Base-by-base conservation (phyloP, 2,329 filamentous ascomycete genomes). In the Pyrenophora graminea region DNA sequence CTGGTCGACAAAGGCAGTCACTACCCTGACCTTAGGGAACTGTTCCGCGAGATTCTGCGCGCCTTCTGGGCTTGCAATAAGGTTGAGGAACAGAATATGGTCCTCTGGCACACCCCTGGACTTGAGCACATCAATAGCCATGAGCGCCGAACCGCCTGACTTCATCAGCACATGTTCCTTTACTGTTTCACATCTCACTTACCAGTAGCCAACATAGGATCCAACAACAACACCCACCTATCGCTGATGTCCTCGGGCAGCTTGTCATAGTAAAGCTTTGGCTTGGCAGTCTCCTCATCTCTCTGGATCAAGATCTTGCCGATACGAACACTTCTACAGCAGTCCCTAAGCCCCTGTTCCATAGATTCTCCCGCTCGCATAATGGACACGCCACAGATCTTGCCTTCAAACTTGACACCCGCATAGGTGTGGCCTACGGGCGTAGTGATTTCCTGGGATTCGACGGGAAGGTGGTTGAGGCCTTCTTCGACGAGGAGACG, bases 141-240 rank as follows among this genome's bases (percentile, higher is more conserved):
- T 96, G 50, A 91, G 94, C 45, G 94, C 94, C 51, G 92, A 97
- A 39, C 94, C 94, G 62, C 93, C 91, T 94, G 8, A 34, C 3
- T 10, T 18, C 8, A 30, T 63, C 39, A 68, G 53, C 39, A 52
- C 31, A 19, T n/a, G 4, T 19, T 13, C 21, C 25, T 0, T 39
- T 12, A 25, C 4, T 27, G 10, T 18, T n/a, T 31, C 25, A 13
- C 21, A 5, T 8, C 21, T 18, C 41, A 60, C 80, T 67, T 76
- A 92, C 91, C 92, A 63, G 94, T 99, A 51, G 94, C 94, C 76
- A 99, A 92, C 94, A 99, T 99, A n/a, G 94, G 94, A 71, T 99
- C 94, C 39, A 99, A 78, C 38, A 99, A 80, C 53, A 99, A 79
- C 31, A 97, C 93, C 92, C 94, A 99, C 73, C 94, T 82, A 47